Evolutionary conservation across 2,329 filamentous ascomycete genomes (phyloP), one percentile per base, ranked within the genome.

Genomic region (Fusarium sp.): DNA sequence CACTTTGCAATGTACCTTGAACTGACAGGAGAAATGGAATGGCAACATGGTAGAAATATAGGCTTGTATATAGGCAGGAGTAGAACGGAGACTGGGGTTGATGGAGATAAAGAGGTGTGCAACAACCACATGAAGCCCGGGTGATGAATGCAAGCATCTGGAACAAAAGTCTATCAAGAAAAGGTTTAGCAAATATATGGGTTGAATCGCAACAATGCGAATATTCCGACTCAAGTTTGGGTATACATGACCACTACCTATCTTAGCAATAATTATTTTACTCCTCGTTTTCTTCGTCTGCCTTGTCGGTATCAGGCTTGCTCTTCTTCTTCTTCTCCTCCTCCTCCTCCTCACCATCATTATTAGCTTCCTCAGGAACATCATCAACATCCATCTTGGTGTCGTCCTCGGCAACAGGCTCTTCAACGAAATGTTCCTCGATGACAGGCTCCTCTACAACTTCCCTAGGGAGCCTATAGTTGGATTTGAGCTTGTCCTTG

Each of bases 191-290:
- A 15, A 20, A 20, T 6, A 15, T 45, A 29, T 21, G 36, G n/a
- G 15, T 31, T 37, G 31, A n/a, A 33, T 33, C 42, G 23, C 39
- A 45, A 23, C 18, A 51, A 46, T 31, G n/a, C 13, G 18, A 27
- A 23, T 46, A 25, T 63, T 15, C 33, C 45, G 42, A 40, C 48
- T 63, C 41, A 43, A 52, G 11, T 69, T 48, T 69, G 66, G 66
- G 66, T 70, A 72, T 71, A 41, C 60, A 46, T 56, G 35, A 53
- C 67, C 67, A 49, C 48, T 53, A 41, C 46, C 37, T 47, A 45
- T 57, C 48, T 45, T 35, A 41, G 14, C 18, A 57, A 60, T 33
- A n/a, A 54, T 36, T 40, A 50, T 52, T 45, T 64, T 63, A 68
- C 67, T 63, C 59, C 33, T 50, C 39, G 25, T 56, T 18, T 37